Percentiles rank a stretch among this genome's conserved stretches.
Evolutionary conservation across 192 early-diverging fungal species (phyloP).

Genomic region (Coemansia sp.): DNA sequence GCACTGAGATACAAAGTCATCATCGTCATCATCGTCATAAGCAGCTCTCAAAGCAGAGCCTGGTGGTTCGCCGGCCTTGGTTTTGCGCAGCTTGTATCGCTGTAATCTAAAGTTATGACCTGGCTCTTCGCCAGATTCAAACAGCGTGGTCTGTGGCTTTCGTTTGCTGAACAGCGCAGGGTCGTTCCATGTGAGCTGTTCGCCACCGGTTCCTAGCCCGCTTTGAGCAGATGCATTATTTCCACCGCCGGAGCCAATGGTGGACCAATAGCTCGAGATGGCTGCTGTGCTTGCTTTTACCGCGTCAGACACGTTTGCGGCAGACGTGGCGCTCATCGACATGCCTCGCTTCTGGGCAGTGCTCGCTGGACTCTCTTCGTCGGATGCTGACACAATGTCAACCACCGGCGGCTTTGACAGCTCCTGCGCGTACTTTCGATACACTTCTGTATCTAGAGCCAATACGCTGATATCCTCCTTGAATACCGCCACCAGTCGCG

Average conservation of each 20-base stretch:
- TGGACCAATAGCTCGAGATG: constrained; percentile 19
- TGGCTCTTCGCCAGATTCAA: neutral
- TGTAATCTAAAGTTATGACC: too few species aligned
- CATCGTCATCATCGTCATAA: constrained; percentile 13
- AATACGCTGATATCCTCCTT: constrained; percentile 1
- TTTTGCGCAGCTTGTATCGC: constrained; percentile 26
- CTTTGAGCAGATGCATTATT: neutral
- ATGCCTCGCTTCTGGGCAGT: neutral
- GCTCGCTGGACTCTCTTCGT: constrained; percentile 15
- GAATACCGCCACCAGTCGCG: constrained; percentile 10
- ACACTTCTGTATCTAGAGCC: constrained; percentile 2
- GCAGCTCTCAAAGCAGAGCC: neutral
- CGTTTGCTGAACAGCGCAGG: constrained; percentile 8
- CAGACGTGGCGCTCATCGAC: neutral
- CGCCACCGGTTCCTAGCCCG: neutral
- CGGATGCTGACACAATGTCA: constrained; percentile 36
- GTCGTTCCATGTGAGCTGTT: neutral
- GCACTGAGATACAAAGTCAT: constrained; percentile 13
- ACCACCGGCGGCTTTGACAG: constrained; percentile 29
- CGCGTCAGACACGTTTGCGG: neutral
- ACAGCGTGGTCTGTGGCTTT: constrained; percentile 1
- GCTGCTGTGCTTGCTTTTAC: neutral
- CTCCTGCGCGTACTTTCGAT: constrained; percentile 17
- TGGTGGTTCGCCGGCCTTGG: neutral
- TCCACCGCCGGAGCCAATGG: neutral